phyloP scores from a whole-genome alignment of 805 yeast genomes.

The Dipodascopsis uninucleata region DNA sequence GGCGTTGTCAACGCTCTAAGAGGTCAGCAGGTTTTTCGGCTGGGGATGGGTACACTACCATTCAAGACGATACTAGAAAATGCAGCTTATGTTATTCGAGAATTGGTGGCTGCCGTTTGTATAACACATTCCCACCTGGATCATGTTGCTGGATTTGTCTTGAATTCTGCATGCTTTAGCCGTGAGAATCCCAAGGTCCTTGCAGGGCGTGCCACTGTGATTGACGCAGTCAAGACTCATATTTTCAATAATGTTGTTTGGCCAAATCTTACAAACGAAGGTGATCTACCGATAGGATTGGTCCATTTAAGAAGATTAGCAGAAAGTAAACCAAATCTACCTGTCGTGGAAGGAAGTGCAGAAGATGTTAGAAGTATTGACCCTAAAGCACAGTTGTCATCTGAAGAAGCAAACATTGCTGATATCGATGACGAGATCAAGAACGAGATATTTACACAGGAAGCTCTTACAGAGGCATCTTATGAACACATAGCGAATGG shows the following conservation, averaged over 20 bases:
- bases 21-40: background rate
- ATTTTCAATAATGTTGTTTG: slow-evolving; percentile 73
- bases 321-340: slow-evolving; percentile 1
- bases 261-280: slow-evolving; percentile 60
- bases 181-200: slow-evolving; percentile 41
- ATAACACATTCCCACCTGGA: slow-evolving; percentile 85
- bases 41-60: slow-evolving; percentile 24
- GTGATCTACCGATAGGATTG: slow-evolving; percentile 26
- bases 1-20: slow-evolving; percentile 47
- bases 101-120: slow-evolving; percentile 33
- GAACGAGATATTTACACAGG: too few species aligned
- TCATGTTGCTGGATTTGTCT: slow-evolving; percentile 63
- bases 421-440: slow-evolving; percentile 4
- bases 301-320: slow-evolving; percentile 14
- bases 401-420: background rate
- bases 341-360: background rate
- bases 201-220: slow-evolving; percentile 53
- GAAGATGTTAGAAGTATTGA: background rate
- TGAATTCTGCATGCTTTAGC: slow-evolving; percentile 63
- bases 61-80: slow-evolving; percentile 14
- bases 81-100: slow-evolving; percentile 32
- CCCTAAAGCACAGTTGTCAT: too few species aligned
- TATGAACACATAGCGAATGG: slow-evolving; percentile 16
- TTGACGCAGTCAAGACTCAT: slow-evolving; percentile 49
- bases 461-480: slow-evolving; percentile 20